Base-by-base conservation (phyloP, 306 rosid genomes). In the Dryas drummondii region DNA sequence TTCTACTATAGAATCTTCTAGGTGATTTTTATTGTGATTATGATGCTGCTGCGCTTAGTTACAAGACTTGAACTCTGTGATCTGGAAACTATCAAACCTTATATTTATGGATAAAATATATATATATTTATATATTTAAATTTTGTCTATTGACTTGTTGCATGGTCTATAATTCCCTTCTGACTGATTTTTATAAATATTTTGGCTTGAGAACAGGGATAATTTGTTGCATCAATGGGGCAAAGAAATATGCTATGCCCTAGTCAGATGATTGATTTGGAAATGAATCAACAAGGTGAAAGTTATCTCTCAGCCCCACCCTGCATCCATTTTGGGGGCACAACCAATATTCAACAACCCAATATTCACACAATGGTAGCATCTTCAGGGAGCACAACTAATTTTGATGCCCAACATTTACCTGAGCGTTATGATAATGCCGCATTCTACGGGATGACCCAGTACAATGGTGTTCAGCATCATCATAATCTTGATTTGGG, bases 241-340 rank as follows among this genome's bases (percentile, higher is more conserved):
- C 88, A 87, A 37, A 82, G 88, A 59, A 72, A 76, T 72, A 68
- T 84, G 70, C 68, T 79, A 48, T 84, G 68, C 75, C 76, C 78
- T 57, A 76, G 63, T 82, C 88, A 72, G 80, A 84, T 87, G 86
- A 87, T 84, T 37, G 94, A 83, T 82, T 79, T 84, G n/a, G 93
- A 91, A 66, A 86, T 86, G 88, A 87, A 89, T 83, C 93, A 81
- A 79, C 97, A 83, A 60, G 81, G 89, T 57, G 88, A 84, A 80
- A 93, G 83, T 65, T 85, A 89, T 86, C 74, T 78, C 75, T 91
- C 77, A 45, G 77, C 93, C n/a, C 91, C 87, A 41, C 87, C 93
- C 12, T 79, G 91, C 57, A 68, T 90, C 74, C 64, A 86, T 66
- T 53, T 75, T 42, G 87, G 91, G 60, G 84, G 76, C 19, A n/a